Percentiles rank a stretch among this genome's conserved stretches.
phyloP scores from a whole-genome alignment of 2,329 filamentous ascomycete species.

The Acephala macrosclerotiorum region DNA sequence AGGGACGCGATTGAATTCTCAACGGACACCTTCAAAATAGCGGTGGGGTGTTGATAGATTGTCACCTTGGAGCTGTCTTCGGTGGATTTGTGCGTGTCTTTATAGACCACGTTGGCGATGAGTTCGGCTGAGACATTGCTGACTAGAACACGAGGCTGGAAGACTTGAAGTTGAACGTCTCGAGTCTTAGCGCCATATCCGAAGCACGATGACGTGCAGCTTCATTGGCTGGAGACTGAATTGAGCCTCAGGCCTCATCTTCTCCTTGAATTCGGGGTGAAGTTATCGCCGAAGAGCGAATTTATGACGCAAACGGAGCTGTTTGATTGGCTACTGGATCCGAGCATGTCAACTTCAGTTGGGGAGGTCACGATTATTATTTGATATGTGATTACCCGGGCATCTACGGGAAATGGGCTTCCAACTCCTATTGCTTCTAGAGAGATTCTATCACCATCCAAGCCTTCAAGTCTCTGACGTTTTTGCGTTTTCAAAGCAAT shows the following conservation, averaged over 20 bases:
- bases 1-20: no score
- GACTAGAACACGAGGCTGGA: conserved; percentile 18
- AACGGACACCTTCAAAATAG: background rate
- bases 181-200: background rate
- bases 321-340: background rate
- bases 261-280: background rate
- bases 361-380: no score
- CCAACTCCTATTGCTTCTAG: no score
- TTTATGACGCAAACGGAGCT: background rate
- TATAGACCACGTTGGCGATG: background rate
- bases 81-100: background rate
- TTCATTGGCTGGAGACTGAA: background rate
- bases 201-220: background rate
- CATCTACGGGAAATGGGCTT: no score
- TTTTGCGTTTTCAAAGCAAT: no score
- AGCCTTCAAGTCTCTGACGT: no score
- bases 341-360: background rate
- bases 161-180: background rate
- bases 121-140: background rate
- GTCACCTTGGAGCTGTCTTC: background rate
- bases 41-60: background rate
- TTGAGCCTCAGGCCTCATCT: background rate
- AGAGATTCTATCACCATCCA: no score
- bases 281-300: background rate
- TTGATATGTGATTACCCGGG: no score